These are phyloP conservation scores for Suillus sp. DNA, from an alignment of 768 basidiomycete genomes.

Conservation along the genomic window DNA sequence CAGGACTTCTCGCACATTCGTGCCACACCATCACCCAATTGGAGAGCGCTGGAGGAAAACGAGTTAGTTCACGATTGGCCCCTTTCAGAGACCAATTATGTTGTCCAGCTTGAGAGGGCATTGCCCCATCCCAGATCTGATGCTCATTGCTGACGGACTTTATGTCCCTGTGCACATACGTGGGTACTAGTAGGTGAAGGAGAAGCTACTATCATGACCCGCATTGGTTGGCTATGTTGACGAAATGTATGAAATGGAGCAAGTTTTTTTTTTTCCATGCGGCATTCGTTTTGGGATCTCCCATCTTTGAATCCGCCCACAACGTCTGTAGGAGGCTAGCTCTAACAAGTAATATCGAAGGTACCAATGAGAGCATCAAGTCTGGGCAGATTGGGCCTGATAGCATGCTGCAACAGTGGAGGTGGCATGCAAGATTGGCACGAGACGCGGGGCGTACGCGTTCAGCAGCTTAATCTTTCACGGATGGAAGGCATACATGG, in stretches of 20 bases:
- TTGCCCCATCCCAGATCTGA: not conserved
- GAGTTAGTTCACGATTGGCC: conserved; percentile 27
- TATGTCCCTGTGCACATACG: not conserved
- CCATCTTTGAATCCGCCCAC: not conserved
- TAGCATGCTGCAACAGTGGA: too few species aligned
- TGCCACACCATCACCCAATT: conserved; percentile 77
- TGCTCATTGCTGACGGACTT: not conserved
- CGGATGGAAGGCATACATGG: too few species aligned
- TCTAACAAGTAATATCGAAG: not conserved
- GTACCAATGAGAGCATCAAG: conserved; percentile 46
- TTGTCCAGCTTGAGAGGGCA: not conserved
- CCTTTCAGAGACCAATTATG: not conserved
- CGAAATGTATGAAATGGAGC: not conserved
- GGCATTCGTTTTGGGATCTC: not conserved
- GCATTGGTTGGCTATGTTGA: not conserved
- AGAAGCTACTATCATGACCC: not conserved
- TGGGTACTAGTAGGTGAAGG: not conserved
- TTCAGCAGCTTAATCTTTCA: too few species aligned
- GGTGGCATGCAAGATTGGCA: too few species aligned
- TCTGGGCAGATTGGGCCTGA: conserved; percentile 74
- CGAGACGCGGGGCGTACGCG: too few species aligned
- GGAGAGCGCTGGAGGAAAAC: conserved; percentile 37
- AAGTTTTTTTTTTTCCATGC: not conserved
- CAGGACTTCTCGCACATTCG: conserved; percentile 89
- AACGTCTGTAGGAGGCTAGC: not conserved